Evolutionary conservation across 129 eudicot genomes (phyloP).

Genomic region (Heracleum sosnowskyi): DNA sequence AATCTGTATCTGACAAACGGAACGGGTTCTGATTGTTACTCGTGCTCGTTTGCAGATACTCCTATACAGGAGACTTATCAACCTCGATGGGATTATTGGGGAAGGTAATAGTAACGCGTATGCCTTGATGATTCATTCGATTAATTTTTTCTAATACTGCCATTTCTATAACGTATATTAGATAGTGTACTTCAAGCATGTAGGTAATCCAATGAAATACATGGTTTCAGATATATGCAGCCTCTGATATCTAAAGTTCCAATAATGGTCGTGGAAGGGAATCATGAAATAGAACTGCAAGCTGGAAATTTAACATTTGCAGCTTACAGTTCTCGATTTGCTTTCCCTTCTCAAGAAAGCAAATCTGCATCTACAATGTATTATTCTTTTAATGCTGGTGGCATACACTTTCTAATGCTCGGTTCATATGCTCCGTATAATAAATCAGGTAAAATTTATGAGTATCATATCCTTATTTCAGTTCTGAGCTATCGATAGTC

Average conservation of each 20-base stretch:
- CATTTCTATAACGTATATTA: background rate
- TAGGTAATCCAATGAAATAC: background rate
- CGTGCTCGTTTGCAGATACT: constrained; percentile 77
- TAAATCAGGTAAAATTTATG: constrained; percentile 60
- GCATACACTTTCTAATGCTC: constrained; percentile 88
- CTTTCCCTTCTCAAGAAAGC: constrained; percentile 81
- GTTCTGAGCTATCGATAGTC: background rate
- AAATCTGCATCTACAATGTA: constrained; percentile 73
- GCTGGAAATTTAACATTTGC: constrained; percentile 48
- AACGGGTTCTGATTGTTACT: constrained; percentile 91
- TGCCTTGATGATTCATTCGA: too few relatives aligned
- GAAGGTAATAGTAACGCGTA: too few relatives aligned
- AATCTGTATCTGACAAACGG: constrained; percentile 85
- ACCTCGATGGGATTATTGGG: constrained; percentile 99
- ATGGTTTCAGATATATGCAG: constrained; percentile 68
- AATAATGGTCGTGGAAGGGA: constrained; percentile 91
- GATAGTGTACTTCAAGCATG: background rate
- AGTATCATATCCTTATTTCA: background rate
- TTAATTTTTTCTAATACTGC: background rate
- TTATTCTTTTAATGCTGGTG: constrained; percentile 93
- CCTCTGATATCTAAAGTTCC: constrained; percentile 68
- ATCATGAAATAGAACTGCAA: constrained; percentile 87
- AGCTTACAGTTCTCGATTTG: constrained; percentile 78
- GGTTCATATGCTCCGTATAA: constrained; percentile 72
- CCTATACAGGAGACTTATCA: constrained; percentile 97